A percentile compares a stretch with the other conserved stretches of the same genome.
These are phyloP conservation scores for Aspergillus pseudoglaucus DNA, from an alignment of 2,329 filamentous ascomycete species.

Conservation along the genomic window DNA sequence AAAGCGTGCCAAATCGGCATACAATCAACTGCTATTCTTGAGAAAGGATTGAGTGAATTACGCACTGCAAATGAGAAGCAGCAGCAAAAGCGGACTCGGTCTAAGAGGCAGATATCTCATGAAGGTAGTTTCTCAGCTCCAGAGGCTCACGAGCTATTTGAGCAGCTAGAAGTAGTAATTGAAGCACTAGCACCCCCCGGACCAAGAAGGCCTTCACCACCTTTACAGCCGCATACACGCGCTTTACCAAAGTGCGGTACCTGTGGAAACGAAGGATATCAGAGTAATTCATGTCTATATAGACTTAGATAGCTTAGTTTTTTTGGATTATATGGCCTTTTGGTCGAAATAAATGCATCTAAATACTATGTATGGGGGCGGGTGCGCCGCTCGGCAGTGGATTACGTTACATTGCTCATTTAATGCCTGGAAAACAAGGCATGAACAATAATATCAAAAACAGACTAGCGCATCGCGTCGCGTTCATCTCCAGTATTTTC, in stretches of 20 bases:
- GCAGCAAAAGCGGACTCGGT: neutral
- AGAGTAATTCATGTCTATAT: neutral
- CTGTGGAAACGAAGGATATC: neutral
- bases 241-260: no score
- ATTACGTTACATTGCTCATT: no score
- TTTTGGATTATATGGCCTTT: neutral
- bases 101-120: no score
- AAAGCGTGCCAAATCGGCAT: neutral
- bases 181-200: neutral
- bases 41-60: neutral
- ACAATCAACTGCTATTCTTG: neutral
- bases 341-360: neutral
- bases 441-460: conserved; percentile 10
- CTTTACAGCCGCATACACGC: no score
- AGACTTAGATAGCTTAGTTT: neutral
- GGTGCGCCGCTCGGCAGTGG: no score
- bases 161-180: neutral
- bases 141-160: neutral
- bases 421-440: conserved; percentile 2
- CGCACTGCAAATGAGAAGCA: neutral
- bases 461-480: conserved; percentile 28
- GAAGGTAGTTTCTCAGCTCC: no score
- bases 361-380: neutral
- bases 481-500: conserved; percentile 9
- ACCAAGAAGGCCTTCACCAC: neutral